These are phyloP conservation scores for Phytophthora brassicae DNA, from an alignment of 352 stramenopile species.

Conservation along the genomic window DNA sequence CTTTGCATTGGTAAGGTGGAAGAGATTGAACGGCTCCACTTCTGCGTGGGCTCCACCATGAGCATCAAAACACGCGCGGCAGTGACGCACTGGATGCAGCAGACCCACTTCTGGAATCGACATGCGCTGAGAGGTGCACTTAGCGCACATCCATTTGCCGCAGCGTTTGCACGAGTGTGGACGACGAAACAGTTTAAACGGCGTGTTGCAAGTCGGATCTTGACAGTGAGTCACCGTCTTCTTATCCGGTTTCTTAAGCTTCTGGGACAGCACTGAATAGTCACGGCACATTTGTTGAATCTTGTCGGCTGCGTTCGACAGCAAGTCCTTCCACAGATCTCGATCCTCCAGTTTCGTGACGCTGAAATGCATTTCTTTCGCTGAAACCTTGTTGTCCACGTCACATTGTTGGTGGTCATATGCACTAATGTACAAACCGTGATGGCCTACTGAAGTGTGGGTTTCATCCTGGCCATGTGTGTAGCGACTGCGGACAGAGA, in stretches of 20 bases:
- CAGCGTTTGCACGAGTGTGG: conserved; percentile 86
- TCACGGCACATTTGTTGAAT: conserved; percentile 73
- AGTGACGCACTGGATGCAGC: conserved; percentile 79
- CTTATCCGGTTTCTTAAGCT: conserved; percentile 85
- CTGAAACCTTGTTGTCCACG: conserved; percentile 44
- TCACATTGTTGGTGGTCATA: conserved; percentile 75
- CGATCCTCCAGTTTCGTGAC: conserved; percentile 85
- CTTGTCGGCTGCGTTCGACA: conserved; percentile 52
- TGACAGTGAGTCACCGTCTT: conserved; percentile 82
- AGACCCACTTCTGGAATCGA: conserved; percentile 82
- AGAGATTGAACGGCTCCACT: conserved; percentile 69
- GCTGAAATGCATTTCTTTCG: conserved; percentile 82
- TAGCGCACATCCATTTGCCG: conserved; percentile 83
- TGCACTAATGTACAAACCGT: conserved; percentile 79
- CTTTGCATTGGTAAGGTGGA: conserved; percentile 28
- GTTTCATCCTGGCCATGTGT: conserved; percentile 86
- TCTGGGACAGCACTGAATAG: conserved; percentile 60
- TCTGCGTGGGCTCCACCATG: conserved; percentile 67
- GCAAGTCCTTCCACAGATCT: conserved; percentile 78
- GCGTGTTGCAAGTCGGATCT: conserved; percentile 57
- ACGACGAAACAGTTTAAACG: conserved; percentile 84
- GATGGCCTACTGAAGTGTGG: conserved; percentile 80
- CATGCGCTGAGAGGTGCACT: conserved; percentile 80
- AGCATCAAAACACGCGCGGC: conserved; percentile 69
- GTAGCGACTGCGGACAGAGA: conserved; percentile 72